phyloP scores from a whole-genome alignment of 768 basidiomycete genomes.

The Rhodosporidiobolus odoratus region DNA sequence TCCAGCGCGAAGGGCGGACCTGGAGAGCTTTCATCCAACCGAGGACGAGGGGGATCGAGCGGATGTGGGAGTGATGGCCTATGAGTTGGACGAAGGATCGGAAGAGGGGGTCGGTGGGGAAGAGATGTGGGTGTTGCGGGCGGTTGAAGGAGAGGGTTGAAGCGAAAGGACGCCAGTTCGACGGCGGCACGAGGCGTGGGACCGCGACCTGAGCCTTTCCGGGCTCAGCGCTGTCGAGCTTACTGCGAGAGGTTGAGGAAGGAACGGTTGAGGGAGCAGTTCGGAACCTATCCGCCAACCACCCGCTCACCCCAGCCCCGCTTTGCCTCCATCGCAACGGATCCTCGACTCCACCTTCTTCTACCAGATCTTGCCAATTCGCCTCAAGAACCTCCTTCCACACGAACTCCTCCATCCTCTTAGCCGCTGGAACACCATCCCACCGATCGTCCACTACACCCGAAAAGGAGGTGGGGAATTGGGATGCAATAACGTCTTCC shows the following conservation, averaged over 20 bases:
- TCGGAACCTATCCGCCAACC: background rate
- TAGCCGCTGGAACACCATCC: slow-evolving; percentile 21
- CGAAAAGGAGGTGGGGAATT: too few relatives aligned
- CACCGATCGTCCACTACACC: slow-evolving; percentile 24
- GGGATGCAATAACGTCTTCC: too few relatives aligned
- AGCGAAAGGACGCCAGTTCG: slow-evolving; percentile 22
- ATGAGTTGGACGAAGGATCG: slow-evolving; percentile 35
- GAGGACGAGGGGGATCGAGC: slow-evolving; percentile 22
- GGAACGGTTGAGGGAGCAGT: too few relatives aligned
- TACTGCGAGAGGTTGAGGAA: background rate
- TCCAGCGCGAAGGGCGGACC: slow-evolving; percentile 9
- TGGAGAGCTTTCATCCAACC: slow-evolving; percentile 22
- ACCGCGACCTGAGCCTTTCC: too few relatives aligned
- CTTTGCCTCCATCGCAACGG: background rate
- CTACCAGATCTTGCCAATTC: slow-evolving; percentile 17
- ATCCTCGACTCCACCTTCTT: slow-evolving; percentile 4
- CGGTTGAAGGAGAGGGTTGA: slow-evolving; percentile 19
- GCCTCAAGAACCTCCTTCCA: slow-evolving; percentile 21
- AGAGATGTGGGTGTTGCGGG: slow-evolving; percentile 12
- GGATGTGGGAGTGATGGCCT: slow-evolving; percentile 20
- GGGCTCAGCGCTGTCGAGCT: too few relatives aligned
- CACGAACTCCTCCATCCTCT: slow-evolving; percentile 11
- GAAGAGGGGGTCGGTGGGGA: slow-evolving; percentile 25
- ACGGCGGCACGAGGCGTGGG: background rate
- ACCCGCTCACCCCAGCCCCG: background rate